These are phyloP conservation scores for Tolypocladium tropicale DNA, from an alignment of 2,329 filamentous ascomycete genomes.

Conservation along the genomic window DNA sequence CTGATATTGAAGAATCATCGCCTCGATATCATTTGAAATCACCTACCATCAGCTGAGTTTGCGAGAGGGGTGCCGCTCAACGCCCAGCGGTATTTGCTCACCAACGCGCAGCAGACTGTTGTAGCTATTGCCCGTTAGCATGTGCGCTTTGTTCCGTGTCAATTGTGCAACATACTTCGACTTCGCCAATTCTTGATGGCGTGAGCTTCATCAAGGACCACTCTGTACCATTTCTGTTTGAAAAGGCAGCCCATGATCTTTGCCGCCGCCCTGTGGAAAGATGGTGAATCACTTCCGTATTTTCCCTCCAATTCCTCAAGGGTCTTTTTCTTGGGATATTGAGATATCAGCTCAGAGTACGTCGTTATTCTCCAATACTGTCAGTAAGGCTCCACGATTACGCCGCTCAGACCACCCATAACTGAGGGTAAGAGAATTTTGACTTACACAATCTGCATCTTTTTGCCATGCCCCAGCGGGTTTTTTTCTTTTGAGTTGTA, in stretches of 20 bases:
- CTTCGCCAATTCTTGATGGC: conserved; percentile 38
- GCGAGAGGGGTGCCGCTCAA: conserved; percentile 25
- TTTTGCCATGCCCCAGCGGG: no score
- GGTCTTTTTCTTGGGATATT: conserved; percentile 4
- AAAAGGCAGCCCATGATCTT: conserved; percentile 19
- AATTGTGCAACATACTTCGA: conserved; percentile 12
- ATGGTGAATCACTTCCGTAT: conserved; percentile 6
- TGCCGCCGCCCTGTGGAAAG: conserved; percentile 22
- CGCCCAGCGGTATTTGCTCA: conserved; percentile 21
- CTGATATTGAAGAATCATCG: neutral
- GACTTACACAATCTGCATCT: neutral
- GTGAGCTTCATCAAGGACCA: conserved; percentile 49
- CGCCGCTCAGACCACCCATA: no score
- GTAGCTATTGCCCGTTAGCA: conserved; percentile 4
- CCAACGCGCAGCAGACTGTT: conserved; percentile 13
- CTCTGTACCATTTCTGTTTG: conserved; percentile 32
- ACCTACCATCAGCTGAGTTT: conserved; percentile 19
- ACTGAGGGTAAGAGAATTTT: neutral
- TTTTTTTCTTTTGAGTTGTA: conserved; percentile 4
- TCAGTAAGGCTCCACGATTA: no score
- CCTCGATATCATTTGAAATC: no score
- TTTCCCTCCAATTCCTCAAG: neutral
- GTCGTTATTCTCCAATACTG: conserved; percentile 14
- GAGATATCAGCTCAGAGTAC: conserved; percentile 13
- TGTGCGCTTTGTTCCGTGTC: no score